Percentiles rank a stretch among this genome's conserved stretches.
Evolutionary conservation across 352 stramenopile genomes (phyloP).

Genomic region (Globisporangium apiculatum): DNA sequence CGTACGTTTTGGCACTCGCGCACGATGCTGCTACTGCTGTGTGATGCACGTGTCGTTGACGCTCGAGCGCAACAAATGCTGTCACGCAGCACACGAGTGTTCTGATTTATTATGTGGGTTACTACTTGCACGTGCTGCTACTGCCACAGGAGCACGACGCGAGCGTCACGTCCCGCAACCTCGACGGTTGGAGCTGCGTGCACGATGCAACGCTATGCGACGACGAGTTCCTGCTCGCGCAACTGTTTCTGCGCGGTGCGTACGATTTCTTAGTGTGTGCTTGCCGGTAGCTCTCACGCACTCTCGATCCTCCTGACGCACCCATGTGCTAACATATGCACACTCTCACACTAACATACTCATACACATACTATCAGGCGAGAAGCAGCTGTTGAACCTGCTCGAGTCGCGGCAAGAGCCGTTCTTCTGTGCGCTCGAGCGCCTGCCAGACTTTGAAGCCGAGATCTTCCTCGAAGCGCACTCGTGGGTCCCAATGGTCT

Average conservation of each 20-base stretch:
- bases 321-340: no score
- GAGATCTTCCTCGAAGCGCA: conserved; percentile 76
- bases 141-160: conserved; percentile 26
- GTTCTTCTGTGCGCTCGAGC: conserved; percentile 55
- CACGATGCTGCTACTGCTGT: not conserved
- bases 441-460: conserved; percentile 68
- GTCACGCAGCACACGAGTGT: no score
- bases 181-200: conserved; percentile 63
- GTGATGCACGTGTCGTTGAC: not conserved
- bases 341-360: not conserved
- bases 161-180: conserved; percentile 24
- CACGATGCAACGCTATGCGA: conserved; percentile 71
- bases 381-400: conserved; percentile 51
- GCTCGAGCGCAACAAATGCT: no score
- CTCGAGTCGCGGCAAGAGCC: conserved; percentile 41
- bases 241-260: conserved; percentile 44
- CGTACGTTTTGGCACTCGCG: conserved; percentile 9
- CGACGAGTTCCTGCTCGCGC: conserved; percentile 66
- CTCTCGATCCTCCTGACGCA: no score
- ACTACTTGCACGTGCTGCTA: not conserved
- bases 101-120: no score
- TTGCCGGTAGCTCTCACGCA: no score
- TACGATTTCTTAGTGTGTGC: no score
- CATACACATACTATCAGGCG: conserved; percentile 16
- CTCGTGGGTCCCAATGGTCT: conserved; percentile 79